A percentile compares a stretch with the other conserved stretches of the same genome.
These are phyloP conservation scores for Macrolepiota albuminosa DNA, from an alignment of 768 basidiomycete genomes.

Conservation along the genomic window DNA sequence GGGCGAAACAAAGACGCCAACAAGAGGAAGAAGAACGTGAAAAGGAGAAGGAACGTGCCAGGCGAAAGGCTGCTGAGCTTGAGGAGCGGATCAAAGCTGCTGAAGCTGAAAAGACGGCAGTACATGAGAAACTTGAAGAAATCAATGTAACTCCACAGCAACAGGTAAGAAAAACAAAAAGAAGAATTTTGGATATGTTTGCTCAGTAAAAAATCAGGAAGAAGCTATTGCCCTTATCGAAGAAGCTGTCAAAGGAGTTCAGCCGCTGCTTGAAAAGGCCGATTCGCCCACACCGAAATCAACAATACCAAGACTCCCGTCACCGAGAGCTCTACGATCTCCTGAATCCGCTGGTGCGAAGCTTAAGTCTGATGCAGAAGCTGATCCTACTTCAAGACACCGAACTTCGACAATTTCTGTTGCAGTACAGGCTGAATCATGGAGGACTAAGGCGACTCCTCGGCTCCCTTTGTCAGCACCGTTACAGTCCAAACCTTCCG, in stretches of 20 bases:
- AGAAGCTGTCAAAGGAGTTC: slow-evolving; percentile 33
- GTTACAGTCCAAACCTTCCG: slow-evolving; percentile 12
- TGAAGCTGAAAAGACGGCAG: slow-evolving; percentile 30
- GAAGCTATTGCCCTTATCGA: slow-evolving; percentile 41
- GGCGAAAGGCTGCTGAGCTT: slow-evolving; percentile 71
- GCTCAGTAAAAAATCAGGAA: slow-evolving; percentile 18
- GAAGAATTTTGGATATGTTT: background rate
- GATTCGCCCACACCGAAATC: background rate
- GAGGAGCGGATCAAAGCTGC: slow-evolving; percentile 58
- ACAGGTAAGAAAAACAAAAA: slow-evolving; percentile 9
- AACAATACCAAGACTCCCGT: slow-evolving; percentile 27
- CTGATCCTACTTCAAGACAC: background rate
- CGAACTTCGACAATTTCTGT: slow-evolving; percentile 21
- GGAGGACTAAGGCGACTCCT: slow-evolving; percentile 46
- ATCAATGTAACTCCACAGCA: slow-evolving; percentile 14
- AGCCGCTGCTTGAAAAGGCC: slow-evolving; percentile 2
- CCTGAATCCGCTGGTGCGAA: slow-evolving; percentile 17
- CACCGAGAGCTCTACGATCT: slow-evolving; percentile 24
- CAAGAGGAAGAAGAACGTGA: slow-evolving; percentile 82
- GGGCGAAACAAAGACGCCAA: slow-evolving; percentile 74
- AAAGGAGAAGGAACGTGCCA: slow-evolving; percentile 74
- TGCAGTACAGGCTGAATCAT: slow-evolving; percentile 50
- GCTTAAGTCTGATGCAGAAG: background rate
- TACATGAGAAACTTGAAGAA: slow-evolving; percentile 15
- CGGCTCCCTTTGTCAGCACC: background rate